Evolutionary conservation across 2,329 filamentous ascomycete species (phyloP).

Genomic region (Ophiosphaerella korrae): DNA sequence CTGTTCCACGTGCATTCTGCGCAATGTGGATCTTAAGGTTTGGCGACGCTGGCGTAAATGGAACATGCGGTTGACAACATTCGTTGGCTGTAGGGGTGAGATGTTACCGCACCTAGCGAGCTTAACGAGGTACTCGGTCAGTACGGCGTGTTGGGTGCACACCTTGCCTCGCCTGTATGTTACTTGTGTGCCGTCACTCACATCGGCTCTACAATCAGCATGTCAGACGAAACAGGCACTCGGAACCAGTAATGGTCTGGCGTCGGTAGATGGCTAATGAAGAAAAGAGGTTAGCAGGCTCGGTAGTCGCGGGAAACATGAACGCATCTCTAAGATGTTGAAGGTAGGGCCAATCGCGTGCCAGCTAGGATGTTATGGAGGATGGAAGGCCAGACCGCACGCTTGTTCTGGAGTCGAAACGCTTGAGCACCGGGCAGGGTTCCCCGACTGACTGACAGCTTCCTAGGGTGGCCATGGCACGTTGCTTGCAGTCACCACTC

Average conservation of each 20-base stretch:
- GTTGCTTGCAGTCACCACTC: constrained; percentile 22
- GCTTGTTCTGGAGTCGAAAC: constrained; percentile 32
- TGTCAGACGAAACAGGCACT: too few relatives aligned
- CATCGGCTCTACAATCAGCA: too few relatives aligned
- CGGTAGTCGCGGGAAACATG: constrained; percentile 34
- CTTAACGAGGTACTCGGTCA: constrained; percentile 6
- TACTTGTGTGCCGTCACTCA: too few relatives aligned
- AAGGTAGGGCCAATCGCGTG: constrained; percentile 35
- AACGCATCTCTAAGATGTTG: constrained; percentile 24
- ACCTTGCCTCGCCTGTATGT: too few relatives aligned
- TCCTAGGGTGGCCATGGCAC: constrained; percentile 29
- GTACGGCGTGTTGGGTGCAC: not conserved
- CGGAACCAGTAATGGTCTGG: too few relatives aligned
- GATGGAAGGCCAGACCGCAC: constrained; percentile 32
- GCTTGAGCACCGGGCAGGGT: constrained; percentile 34
- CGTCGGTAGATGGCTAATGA: not conserved
- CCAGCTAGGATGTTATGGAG: constrained; percentile 35
- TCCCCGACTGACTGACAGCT: constrained; percentile 35
- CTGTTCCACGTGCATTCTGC: constrained; percentile 13
- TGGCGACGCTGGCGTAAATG: constrained; percentile 19
- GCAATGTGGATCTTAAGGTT: constrained; percentile 17
- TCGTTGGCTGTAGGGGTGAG: constrained; percentile 1
- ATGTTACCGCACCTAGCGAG: constrained; percentile 14
- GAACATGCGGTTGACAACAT: constrained; percentile 11
- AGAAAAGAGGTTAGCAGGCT: constrained; percentile 1